Evolutionary conservation across 1,284 basidiomycete species (phyloP).

Genomic region (Porogramme epimiltina): DNA sequence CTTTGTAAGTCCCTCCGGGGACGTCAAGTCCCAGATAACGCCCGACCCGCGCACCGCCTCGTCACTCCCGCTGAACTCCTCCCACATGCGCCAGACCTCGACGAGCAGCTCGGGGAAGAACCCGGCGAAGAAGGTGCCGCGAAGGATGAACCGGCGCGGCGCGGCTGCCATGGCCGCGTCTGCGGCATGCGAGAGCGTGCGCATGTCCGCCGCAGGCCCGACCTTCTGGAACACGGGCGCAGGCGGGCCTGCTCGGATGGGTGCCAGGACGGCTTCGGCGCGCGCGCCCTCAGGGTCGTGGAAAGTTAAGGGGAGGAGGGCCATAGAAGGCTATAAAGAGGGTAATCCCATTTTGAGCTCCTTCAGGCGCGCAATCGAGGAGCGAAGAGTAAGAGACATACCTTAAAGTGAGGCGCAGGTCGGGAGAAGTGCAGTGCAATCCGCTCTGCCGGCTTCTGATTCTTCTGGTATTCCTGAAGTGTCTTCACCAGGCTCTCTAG

Average conservation of each 20-base stretch:
- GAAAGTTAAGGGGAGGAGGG: slow-evolving; percentile 25
- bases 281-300: slow-evolving; percentile 29
- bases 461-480: slow-evolving; percentile 19
- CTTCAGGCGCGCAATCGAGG: no score
- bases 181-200: slow-evolving; percentile 23
- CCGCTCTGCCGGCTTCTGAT: slow-evolving; percentile 14
- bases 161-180: slow-evolving; percentile 20
- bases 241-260: slow-evolving; percentile 18
- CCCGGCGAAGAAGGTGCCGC: slow-evolving; percentile 24
- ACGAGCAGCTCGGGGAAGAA: slow-evolving; percentile 21
- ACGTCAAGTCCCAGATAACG: slow-evolving; percentile 26
- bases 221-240: slow-evolving; percentile 22
- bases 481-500: slow-evolving; percentile 10
- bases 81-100: slow-evolving; percentile 24
- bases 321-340: slow-evolving; percentile 31
- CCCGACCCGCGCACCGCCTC: slow-evolving; percentile 21
- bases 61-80: slow-evolving; percentile 25
- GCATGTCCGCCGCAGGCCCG: slow-evolving; percentile 15
- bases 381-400: slow-evolving; percentile 6
- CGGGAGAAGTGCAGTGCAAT: slow-evolving; percentile 25
- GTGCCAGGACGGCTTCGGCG: slow-evolving; percentile 30
- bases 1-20: slow-evolving; percentile 15
- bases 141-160: slow-evolving; percentile 22
- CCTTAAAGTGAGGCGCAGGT: slow-evolving; percentile 26
- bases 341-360: no score